These are phyloP conservation scores for Termitomyces eurrhizus DNA, from an alignment of 768 basidiomycete genomes.

Conservation along the genomic window DNA sequence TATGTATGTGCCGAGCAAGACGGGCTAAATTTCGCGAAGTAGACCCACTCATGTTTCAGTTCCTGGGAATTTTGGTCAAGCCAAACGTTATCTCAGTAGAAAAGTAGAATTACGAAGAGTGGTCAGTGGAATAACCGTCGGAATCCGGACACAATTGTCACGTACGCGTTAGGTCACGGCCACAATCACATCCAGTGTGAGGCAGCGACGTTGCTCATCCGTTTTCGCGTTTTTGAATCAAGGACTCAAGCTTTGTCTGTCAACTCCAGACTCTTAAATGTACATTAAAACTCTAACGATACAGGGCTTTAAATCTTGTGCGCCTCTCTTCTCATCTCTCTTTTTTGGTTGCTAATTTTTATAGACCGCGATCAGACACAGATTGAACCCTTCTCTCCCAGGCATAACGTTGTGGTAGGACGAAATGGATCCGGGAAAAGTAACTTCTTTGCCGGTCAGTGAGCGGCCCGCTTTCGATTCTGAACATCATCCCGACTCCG, in stretches of 20 bases:
- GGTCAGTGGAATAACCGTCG: no score
- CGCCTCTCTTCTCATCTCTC: constrained; percentile 19
- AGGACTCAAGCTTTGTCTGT: neutral
- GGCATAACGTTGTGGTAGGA: constrained; percentile 95
- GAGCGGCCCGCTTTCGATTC: neutral
- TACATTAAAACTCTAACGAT: constrained; percentile 88
- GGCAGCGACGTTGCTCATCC: neutral
- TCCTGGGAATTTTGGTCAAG: neutral
- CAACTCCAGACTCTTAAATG: constrained; percentile 34
- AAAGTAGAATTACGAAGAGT: no score
- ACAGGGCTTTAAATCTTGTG: constrained; percentile 98
- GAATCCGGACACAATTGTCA: constrained; percentile 5
- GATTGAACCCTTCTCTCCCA: constrained; percentile 92
- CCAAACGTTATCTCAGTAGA: constrained; percentile 7
- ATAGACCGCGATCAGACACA: constrained; percentile 84
- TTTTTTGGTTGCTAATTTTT: neutral
- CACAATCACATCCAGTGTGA: neutral
- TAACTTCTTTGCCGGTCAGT: constrained; percentile 93
- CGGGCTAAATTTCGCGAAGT: neutral
- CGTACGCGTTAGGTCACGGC: constrained; percentile 13
- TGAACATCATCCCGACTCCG: neutral
- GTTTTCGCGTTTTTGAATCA: neutral
- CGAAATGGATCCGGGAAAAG: constrained; percentile 98
- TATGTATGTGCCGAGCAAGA: neutral
- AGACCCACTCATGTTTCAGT: neutral